Base-by-base conservation (phyloP, 768 basidiomycete species). In the Crucibulum laeve region DNA sequence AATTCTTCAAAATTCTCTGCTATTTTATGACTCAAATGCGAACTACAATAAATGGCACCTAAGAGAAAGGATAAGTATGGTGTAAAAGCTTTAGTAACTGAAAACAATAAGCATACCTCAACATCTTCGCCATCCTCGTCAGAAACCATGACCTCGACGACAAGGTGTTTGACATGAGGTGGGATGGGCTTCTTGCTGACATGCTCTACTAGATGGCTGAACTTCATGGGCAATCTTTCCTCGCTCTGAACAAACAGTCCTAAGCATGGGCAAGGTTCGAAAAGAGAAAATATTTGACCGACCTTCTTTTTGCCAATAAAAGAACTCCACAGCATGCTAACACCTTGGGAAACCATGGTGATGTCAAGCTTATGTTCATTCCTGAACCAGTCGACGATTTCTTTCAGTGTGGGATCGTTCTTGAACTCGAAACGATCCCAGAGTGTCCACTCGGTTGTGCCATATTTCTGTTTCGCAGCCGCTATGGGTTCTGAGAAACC, bases 401-500 rank as follows among this genome's bases (percentile, higher is more conserved):
- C 84, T 55, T 84, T 71, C 47, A 99, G 74, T 4, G 92, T 90
- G 3, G 93, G 90, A 61, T 98, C 84, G 54, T 85, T 82, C 57
- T 80, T 74, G 65, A 99, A 90, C 64, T 91, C 87, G 70, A 98
- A 91, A 42, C 95, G 84, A 67, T 98, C 93, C 95, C 95, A 98
- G 30, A 99, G 76, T 3, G 96, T 97, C 95, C 95, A 99, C 51
- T 95, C 91, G 1, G 79, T 87, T 34, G 73, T 63, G 43, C 84
- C 82, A 61, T 92, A 97, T 76, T 93, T 95, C 51, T 81, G 73
- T 73, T 95, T 97, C 49, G 77, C 56, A 15, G 93, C 91, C 3
- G 82, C 84, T 50, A 98, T 90, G 8, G 96, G 96, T 57, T 99
- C 96, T 2, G 94, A 97, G 74, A 98, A 99, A 21, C 91, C 96